Conservation (phyloP, 345 rosid species). For the Passiflora organensis region DNA sequence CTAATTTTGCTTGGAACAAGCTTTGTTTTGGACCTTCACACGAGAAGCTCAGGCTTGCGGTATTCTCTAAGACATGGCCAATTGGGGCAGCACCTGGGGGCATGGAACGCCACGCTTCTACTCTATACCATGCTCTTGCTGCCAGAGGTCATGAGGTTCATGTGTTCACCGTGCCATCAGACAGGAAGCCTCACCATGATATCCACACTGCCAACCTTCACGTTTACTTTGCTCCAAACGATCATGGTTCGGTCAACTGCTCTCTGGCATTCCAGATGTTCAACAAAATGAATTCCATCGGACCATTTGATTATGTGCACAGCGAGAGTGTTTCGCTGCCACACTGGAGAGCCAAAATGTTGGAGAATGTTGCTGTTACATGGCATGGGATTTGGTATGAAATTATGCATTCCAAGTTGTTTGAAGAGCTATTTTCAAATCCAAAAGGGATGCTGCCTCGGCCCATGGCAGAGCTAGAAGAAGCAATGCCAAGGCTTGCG, state of each 20-base stretch:
- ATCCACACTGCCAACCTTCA: constrained; percentile 47
- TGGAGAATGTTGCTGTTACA: constrained; percentile 53
- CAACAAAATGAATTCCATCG: constrained; percentile 25
- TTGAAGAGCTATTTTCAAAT: constrained; percentile 46
- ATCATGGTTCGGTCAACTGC: constrained; percentile 49
- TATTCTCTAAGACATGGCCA: constrained; percentile 75
- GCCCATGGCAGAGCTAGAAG: constrained; percentile 38
- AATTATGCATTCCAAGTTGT: constrained; percentile 65
- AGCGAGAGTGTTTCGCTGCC: constrained; percentile 68
- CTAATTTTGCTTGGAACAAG: constrained; percentile 51
- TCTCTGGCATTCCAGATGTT: constrained; percentile 57
- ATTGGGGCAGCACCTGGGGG: constrained; percentile 51
- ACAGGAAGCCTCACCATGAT: constrained; percentile 30
- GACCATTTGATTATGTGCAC: constrained; percentile 57
- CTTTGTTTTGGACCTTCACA: constrained; percentile 46
- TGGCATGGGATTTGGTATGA: constrained; percentile 84
- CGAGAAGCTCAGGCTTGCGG: constrained; percentile 64
- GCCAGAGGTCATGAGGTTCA: constrained; percentile 60
- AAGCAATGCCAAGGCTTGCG: constrained; percentile 50
- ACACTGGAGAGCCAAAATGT: constrained; percentile 51
- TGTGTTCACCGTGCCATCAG: constrained; percentile 63
- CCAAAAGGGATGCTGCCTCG: constrained; percentile 20
- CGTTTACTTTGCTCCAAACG: constrained; percentile 55
- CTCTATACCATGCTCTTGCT: constrained; percentile 54
- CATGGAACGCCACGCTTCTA: constrained; percentile 69